Base-by-base conservation (phyloP, 176 grass and related monocot species). In the Echinochloa phyllopogon region DNA sequence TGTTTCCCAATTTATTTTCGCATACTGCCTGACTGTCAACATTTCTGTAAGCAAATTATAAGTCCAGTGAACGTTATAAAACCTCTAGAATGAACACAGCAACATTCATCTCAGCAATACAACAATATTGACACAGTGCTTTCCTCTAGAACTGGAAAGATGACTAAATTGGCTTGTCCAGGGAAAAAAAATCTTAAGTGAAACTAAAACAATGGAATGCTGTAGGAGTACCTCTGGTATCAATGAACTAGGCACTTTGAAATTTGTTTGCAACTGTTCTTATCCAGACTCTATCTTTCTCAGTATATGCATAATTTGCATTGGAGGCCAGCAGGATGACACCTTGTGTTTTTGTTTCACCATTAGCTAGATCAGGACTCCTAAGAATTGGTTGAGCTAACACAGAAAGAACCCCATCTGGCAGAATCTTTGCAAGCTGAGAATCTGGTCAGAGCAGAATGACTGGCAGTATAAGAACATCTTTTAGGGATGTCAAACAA, bases 201-300 rank as follows among this genome's bases (percentile, higher is more conserved):
- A 87, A 74, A 83, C 3, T 17, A 1, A 9, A 90, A 40, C 11
- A 51, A 83, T 63, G 37, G 45, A 51, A 21, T 79, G 9, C 50
- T 62, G n/a, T 37, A 48, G 39, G 10, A 67, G 86, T 86, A 90
- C 77, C 84, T 88, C 86, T 24, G 29, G 16, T 47, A 40, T 33
- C 39, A 58, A 42, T 77, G 79, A 84, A 36, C 63, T 75, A 79
- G 14, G 52, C 36, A 72, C 20, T 4, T 66, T 71, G 83, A 85
- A 96, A 92, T 77, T 98, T 98, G 65, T 87, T 96, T 50, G 93
- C 91, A 86, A 96, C 47, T 84, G 91, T 88, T 79, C 65, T 84
- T 81, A 99, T 92, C 93, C 93, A 99, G 85, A 89, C 75, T 89
- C 90, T 92, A 81, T 99, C 91, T 86, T 99, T 99, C 40, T 96